Base-by-base conservation (phyloP, 2,329 filamentous ascomycete genomes). In the Colletotrichum plurivorum region DNA sequence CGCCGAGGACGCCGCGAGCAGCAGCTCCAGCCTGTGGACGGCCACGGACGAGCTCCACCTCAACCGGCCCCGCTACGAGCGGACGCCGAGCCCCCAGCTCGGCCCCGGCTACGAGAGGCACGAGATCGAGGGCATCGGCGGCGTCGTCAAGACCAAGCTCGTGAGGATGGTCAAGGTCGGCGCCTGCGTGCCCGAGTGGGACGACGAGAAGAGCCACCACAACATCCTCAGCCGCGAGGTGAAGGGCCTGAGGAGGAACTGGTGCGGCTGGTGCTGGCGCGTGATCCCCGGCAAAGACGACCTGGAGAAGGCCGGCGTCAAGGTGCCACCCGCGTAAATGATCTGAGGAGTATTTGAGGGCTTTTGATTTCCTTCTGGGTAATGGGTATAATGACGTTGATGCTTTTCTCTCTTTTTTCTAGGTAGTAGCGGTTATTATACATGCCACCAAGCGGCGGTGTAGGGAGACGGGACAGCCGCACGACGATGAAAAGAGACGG, bases 201-300 rank as follows among this genome's bases (percentile, higher is more conserved):
- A 93, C 72, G 94, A 95, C 76, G 94, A 97, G 80, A 87, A 88
- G 64, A 87, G 87, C 43, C 85, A 86, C 8, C 89, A 89, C 5
- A 85, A 87, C 66, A 92, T 92, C 73, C 83, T 98, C 27, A 85
- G 86, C 16, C 84, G 92, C 25, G 95, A 98, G 80, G 87, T 91
- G 62, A 84, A 84, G 15, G 93, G 93, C 0, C 80, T 82, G 56
- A 85, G 90, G 65, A 87, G 95, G 70, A 94, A 93, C 77, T 97
- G 94, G 94, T 98, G 95, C 79, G 94, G 93, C 0, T 98, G 95
- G 95, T 98, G 95, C 78, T 89, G 87, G 78, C 86, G 94, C 70
- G 90, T 94, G 3, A 89, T 97, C 60, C 90, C 90, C 0, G 86
- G 90, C 2, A 78, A 80, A 16, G 69, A 69, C 18, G 76, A 76